A percentile compares a stretch with the other conserved stretches of the same genome.
phyloP scores from a whole-genome alignment of 768 basidiomycete species.

The Tulasnella calospora region DNA sequence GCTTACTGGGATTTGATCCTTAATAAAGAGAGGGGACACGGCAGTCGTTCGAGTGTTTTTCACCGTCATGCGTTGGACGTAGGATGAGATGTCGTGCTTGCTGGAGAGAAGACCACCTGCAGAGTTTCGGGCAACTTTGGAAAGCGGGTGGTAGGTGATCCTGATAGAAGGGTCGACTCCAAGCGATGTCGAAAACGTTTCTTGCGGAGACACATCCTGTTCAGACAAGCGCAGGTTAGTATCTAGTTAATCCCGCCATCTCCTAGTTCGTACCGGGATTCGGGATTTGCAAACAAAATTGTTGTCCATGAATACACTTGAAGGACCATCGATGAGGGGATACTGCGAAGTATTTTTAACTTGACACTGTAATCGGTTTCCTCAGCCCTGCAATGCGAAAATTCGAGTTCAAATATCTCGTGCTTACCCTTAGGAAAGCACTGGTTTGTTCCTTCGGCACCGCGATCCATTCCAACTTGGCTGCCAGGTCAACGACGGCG shows the following conservation, averaged over 20 bases:
- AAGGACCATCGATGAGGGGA: constrained; percentile 22
- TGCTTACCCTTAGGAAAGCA: constrained; percentile 26
- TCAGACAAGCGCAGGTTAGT: not conserved
- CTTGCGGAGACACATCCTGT: constrained; percentile 25
- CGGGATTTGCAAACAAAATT: constrained; percentile 29
- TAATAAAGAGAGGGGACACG: constrained; percentile 19
- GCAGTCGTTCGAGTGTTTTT: constrained; percentile 26
- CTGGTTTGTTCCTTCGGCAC: constrained; percentile 27
- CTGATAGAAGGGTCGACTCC: constrained; percentile 29
- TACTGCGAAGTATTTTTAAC: constrained; percentile 27
- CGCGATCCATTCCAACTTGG: constrained; percentile 28
- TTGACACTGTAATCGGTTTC: constrained; percentile 21
- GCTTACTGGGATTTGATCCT: constrained; percentile 29
- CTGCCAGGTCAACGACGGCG: constrained; percentile 26
- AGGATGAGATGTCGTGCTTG: constrained; percentile 26
- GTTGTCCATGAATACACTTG: constrained; percentile 29
- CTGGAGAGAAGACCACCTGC: constrained; percentile 20
- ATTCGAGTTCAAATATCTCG: not conserved
- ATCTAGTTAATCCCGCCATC: not conserved
- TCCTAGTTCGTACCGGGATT: constrained; percentile 20
- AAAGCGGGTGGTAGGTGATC: constrained; percentile 28
- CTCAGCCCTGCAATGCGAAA: too few species aligned
- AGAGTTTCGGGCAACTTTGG: constrained; percentile 14
- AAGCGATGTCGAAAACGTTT: constrained; percentile 29
- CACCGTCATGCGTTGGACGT: constrained; percentile 26